Evolutionary conservation across 2,329 filamentous ascomycete genomes (phyloP).

Genomic region (Trichophyton equinum): DNA sequence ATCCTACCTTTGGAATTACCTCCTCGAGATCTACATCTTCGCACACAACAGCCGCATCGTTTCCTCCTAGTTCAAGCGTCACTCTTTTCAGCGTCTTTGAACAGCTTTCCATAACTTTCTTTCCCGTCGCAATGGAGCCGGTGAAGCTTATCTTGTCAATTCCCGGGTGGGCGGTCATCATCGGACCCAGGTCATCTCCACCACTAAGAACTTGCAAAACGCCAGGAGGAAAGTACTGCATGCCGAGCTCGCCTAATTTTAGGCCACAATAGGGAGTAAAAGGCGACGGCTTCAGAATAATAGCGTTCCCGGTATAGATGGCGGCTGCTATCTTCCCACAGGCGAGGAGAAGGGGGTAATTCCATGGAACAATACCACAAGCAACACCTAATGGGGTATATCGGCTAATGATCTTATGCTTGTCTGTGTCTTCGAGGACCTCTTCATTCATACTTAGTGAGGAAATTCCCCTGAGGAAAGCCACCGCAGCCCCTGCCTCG

Average conservation of each 20-base stretch:
- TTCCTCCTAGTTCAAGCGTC: slow-evolving; percentile 51
- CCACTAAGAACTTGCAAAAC: slow-evolving; percentile 51
- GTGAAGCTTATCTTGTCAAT: slow-evolving; percentile 54
- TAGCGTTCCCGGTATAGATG: slow-evolving; percentile 43
- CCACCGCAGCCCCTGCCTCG: not conserved
- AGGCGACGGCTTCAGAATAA: slow-evolving; percentile 45
- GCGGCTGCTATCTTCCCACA: slow-evolving; percentile 45
- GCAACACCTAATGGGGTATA: slow-evolving; percentile 15
- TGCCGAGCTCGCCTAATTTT: slow-evolving; percentile 48
- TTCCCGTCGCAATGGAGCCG: slow-evolving; percentile 48
- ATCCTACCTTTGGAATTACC: slow-evolving; percentile 31
- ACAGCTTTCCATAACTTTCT: slow-evolving; percentile 47
- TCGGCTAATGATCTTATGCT: slow-evolving; percentile 3
- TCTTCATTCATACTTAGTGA: slow-evolving; percentile 30
- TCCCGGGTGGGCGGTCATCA: slow-evolving; percentile 46
- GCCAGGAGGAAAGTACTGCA: slow-evolving; percentile 47
- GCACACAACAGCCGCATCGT: slow-evolving; percentile 48
- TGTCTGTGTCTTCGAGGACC: slow-evolving; percentile 33
- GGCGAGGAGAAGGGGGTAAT: slow-evolving; percentile 26
- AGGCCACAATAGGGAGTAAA: slow-evolving; percentile 31
- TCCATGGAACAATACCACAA: slow-evolving; percentile 42
- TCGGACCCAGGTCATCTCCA: slow-evolving; percentile 47
- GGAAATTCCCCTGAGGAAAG: slow-evolving; percentile 1
- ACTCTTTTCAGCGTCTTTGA: slow-evolving; percentile 48
- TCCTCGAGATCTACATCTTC: slow-evolving; percentile 46